phyloP scores from a whole-genome alignment of 1,284 basidiomycete species.

The Neonothopanus nambi region DNA sequence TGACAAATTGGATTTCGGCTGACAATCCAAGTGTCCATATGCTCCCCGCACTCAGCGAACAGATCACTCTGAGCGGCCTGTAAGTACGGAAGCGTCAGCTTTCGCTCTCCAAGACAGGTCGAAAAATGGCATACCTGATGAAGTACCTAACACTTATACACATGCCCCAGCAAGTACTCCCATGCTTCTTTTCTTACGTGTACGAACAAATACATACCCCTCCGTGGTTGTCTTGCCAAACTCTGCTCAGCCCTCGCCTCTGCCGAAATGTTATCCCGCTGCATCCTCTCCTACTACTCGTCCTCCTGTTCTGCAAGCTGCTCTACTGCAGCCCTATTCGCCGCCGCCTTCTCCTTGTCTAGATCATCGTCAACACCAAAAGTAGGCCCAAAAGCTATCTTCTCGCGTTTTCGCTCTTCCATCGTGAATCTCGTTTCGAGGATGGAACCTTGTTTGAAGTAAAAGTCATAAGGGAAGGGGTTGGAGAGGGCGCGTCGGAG shows the following conservation, averaged over 20 bases:
- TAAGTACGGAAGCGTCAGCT: background rate
- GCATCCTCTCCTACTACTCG: slow-evolving; percentile 60
- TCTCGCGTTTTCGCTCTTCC: slow-evolving; percentile 72
- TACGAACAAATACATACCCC: slow-evolving; percentile 86
- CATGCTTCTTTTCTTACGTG: slow-evolving; percentile 65
- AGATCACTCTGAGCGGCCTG: slow-evolving; percentile 74
- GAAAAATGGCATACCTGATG: slow-evolving; percentile 52
- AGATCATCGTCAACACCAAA: slow-evolving; percentile 46
- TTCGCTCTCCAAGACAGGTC: slow-evolving; percentile 5
- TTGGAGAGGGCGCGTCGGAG: slow-evolving; percentile 86
- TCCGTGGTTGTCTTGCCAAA: slow-evolving; percentile 79
- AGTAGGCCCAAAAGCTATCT: slow-evolving; percentile 65
- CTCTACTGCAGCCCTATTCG: slow-evolving; percentile 51
- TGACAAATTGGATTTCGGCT: slow-evolving; percentile 71
- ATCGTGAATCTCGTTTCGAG: slow-evolving; percentile 81
- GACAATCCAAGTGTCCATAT: slow-evolving; percentile 85
- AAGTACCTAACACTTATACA: slow-evolving; percentile 64
- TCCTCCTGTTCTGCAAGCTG: slow-evolving; percentile 69
- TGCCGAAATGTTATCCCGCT: slow-evolving; percentile 66
- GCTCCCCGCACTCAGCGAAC: slow-evolving; percentile 62
- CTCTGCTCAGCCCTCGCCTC: slow-evolving; percentile 62
- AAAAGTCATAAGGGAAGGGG: slow-evolving; percentile 88
- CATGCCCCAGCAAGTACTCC: slow-evolving; percentile 77
- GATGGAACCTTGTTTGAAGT: slow-evolving; percentile 92
- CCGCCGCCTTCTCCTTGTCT: slow-evolving; percentile 41